Base-by-base conservation (phyloP, 805 yeast species). In the Yueomyces sp. region DNA sequence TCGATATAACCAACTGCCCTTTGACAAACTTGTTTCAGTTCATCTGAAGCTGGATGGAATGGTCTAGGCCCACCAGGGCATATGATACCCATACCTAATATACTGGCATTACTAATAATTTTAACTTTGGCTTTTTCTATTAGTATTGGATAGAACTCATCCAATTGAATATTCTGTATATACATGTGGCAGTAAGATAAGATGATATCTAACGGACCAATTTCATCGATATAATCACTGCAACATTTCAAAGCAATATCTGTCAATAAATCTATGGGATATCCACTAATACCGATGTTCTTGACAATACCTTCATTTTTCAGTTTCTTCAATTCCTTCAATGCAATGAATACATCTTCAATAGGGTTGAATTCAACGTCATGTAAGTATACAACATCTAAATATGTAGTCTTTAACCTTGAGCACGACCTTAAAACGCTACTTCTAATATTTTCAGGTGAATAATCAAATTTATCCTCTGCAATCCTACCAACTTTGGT, bases 331-430 rank as follows among this genome's bases (percentile, higher is more conserved):
- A 86, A 66, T 50, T 77, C 79, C 29, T 59, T 63, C 42, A 90
- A 64, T 0, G 95, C 96, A 28, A 60, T 80, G 12, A 74, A 53
- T 4, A 79, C 74, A 27, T 73, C 73, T 1, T 59, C 66, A 32
- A 72, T 72, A 1, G 70, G 58, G 5, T 78, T 82, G 61, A 88
- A 90, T 58, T 88, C 97, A 40, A 87, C 76, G 56, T 88, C 97
- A 62, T 90, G 97, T 51, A 87, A 67, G 59, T 84, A 85, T 4
- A 90, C 88, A 46, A 84, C 64, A 59, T 88, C 96, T 49, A 90
- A 58, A 57, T 86, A 85, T 3, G 52, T 47, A 0, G 95, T 83
- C 37, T 72, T 56, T 42, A 88, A 69, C 45, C 96, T 66, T 40
- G 73, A 57, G 43, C 84, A 64, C 4, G 94, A 81, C 50, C 96